Evolutionary conservation across 2,329 filamentous ascomycete species (phyloP), one percentile per base, ranked within the genome.

Genomic region (Clonostachys solani): DNA sequence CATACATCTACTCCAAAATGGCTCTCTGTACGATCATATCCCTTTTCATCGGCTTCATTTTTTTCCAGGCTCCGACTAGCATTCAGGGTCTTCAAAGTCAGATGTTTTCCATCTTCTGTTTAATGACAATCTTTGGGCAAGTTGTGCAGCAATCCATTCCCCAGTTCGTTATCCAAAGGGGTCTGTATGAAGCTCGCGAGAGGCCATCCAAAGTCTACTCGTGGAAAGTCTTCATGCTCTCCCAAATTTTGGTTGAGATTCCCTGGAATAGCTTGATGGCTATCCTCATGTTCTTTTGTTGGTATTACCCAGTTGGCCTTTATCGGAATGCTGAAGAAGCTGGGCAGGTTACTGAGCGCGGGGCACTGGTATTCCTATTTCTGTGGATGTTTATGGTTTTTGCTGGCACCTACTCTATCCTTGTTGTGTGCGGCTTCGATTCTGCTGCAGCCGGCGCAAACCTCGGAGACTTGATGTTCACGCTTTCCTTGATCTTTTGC

Each of bases 1-100:
- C 84, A 6, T 95, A 95, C 71, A 92, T 95, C 65, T 95, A 92
- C 72, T 84, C 87, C 57, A 95, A 95, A 73, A 63, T 76, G 1
- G 71, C 77, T 2, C 82, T 95, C 17, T 89, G 84, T 60, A 69
- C 78, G 17, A 66, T 83, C 13, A 69, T 78, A 29, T 69, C 84
- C 5, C 75, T 95, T 12, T 95, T 92, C 64, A 88, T 94, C 57
- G 89, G 89, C 23, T 90, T 92, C 63, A 85, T 86, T 44, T 91
- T 94, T 67, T 89, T 80, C 74, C 77, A 81, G 37, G 83, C 86
- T 2, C 80, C 82, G 33, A 84, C 84, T 67, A 83, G 81, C 12
- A 78, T 86, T 40, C 87, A 91, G 60, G 89, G 89, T 45, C 74
- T 95, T 12, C 87, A 92, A 65, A 92, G 92, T 68, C 87, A 92